Evolutionary conservation across 2,329 filamentous ascomycete genomes (phyloP), one percentile per base, ranked within the genome.

Genomic region (Fusarium illudens): DNA sequence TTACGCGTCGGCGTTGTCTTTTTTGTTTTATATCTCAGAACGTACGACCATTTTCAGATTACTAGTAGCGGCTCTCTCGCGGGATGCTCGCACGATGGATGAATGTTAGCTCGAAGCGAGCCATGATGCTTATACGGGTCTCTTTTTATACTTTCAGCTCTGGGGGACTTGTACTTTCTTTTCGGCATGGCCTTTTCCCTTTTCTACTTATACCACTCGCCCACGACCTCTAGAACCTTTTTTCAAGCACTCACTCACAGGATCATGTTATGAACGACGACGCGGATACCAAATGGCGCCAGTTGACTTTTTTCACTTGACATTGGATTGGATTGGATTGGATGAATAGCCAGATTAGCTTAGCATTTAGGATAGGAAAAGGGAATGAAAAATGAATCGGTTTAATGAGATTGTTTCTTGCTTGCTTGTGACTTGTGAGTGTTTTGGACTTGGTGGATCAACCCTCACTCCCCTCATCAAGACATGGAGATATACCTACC

Each of bases 31-130:
- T 25, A 64, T 50, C 59, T 56, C 67, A 68, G 67, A 71, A 64
- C 65, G 68, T 66, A 70, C 54, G 71, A 69, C 54, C 64, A 69
- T 46, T 58, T 70, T 63, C 67, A 71, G 61, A 71, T 69, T 44
- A 71, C 60, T 68, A 54, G 64, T 67, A 59, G 67, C 62, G 62
- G 69, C 71, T 73, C 71, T 73, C 71, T 72, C 71, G 67, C 71
- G 71, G 65, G 71, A 73, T 73, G 71, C 71, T 65, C 57, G 62
- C 60, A 73, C 70, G 73, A 68, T 70, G 69, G 67, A 72, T 70
- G 68, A 64, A 67, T 71, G 62, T 71, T 67, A 65, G 69, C 71
- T 73, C 71, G 58, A 72, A 65, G 72, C 60, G 71, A 73, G 71
- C 71, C 48, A 71, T 58, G 57, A 63, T 64, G 56, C 58, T 68